A percentile compares a stretch with the other conserved stretches of the same genome.
phyloP scores from a whole-genome alignment of 371 early-diverging fungal genomes.

The Mortierella sp. region DNA sequence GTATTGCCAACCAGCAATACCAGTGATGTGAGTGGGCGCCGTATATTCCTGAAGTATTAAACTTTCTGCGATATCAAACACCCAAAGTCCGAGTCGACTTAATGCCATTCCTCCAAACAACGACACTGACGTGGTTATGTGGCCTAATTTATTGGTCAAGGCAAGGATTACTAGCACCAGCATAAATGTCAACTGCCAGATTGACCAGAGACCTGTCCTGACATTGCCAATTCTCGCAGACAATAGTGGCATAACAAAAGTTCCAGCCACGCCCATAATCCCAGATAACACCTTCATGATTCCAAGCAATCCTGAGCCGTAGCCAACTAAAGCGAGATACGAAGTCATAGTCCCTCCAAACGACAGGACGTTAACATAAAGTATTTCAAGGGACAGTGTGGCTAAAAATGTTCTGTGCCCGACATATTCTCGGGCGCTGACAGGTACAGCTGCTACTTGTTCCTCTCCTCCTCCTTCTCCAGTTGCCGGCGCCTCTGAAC shows the following conservation, averaged over 20 bases:
- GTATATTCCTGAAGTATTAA: slow-evolving; percentile 39
- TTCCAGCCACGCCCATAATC: slow-evolving; percentile 32
- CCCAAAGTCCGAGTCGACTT: slow-evolving; percentile 39
- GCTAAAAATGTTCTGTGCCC: slow-evolving; percentile 32
- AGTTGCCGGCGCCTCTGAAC: background rate
- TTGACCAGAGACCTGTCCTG: slow-evolving; percentile 38
- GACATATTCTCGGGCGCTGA: slow-evolving; percentile 22
- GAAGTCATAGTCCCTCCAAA: slow-evolving; percentile 43
- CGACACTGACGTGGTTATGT: slow-evolving; percentile 14
- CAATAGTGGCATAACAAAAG: slow-evolving; percentile 14
- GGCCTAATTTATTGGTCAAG: slow-evolving; percentile 8
- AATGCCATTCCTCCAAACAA: slow-evolving; percentile 40
- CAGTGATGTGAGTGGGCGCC: slow-evolving; percentile 20
- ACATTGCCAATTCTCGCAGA: slow-evolving; percentile 34
- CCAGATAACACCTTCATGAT: slow-evolving; percentile 39
- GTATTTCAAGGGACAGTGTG: slow-evolving; percentile 26
- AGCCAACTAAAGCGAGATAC: slow-evolving; percentile 36
- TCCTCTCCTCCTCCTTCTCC: background rate
- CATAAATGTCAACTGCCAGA: slow-evolving; percentile 28
- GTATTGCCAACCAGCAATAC: slow-evolving; percentile 40
- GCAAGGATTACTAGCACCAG: slow-evolving; percentile 15
- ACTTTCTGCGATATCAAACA: slow-evolving; percentile 34
- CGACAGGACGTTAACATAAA: slow-evolving; percentile 45
- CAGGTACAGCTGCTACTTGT: background rate
- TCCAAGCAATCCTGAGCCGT: slow-evolving; percentile 26